A percentile compares a stretch with the other conserved stretches of the same genome.
These are phyloP conservation scores for Pythium rhizo-oryzae DNA, from an alignment of 352 stramenopile species.

Conservation along the genomic window DNA sequence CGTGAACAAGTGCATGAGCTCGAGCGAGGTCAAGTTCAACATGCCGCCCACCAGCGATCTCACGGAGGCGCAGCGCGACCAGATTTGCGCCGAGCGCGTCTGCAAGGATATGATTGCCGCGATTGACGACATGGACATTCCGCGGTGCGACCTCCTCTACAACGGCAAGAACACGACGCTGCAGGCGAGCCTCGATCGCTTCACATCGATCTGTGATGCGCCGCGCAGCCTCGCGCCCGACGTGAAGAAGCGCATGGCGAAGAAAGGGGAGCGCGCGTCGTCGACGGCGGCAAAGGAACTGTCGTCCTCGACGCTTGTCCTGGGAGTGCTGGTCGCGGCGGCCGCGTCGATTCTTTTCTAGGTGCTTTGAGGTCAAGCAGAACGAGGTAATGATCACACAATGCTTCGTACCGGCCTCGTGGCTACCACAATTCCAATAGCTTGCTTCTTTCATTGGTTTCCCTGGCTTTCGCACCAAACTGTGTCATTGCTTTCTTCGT, in stretches of 20 bases:
- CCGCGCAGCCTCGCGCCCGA: slow-evolving; percentile 32
- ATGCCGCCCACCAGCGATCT: slow-evolving; percentile 44
- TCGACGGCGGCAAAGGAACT: not conserved
- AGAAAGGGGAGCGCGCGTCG: slow-evolving; percentile 5
- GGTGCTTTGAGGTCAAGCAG: not conserved
- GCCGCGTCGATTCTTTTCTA: slow-evolving; percentile 9
- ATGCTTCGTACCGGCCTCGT: not conserved
- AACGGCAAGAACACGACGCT: slow-evolving; percentile 57
- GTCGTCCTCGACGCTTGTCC: not conserved
- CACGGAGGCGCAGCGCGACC: slow-evolving; percentile 29
- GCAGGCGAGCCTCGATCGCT: slow-evolving; percentile 47
- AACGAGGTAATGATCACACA: slow-evolving; percentile 4
- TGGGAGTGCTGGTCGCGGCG: not conserved
- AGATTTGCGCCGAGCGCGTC: slow-evolving; percentile 44
- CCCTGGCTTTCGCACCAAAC: not conserved
- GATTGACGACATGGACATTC: slow-evolving; percentile 61
- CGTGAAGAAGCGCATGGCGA: slow-evolving; percentile 39
- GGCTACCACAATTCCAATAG: not conserved
- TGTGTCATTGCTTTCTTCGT: not conserved
- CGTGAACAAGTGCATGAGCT: slow-evolving; percentile 41
- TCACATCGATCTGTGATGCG: slow-evolving; percentile 47
- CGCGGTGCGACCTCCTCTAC: slow-evolving; percentile 48
- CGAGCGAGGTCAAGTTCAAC: slow-evolving; percentile 42
- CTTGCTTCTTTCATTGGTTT: slow-evolving; percentile 2
- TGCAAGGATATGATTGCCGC: slow-evolving; percentile 59